These are phyloP conservation scores for Solanum virginianum DNA, from an alignment of 257 asterid species.

Conservation along the genomic window DNA sequence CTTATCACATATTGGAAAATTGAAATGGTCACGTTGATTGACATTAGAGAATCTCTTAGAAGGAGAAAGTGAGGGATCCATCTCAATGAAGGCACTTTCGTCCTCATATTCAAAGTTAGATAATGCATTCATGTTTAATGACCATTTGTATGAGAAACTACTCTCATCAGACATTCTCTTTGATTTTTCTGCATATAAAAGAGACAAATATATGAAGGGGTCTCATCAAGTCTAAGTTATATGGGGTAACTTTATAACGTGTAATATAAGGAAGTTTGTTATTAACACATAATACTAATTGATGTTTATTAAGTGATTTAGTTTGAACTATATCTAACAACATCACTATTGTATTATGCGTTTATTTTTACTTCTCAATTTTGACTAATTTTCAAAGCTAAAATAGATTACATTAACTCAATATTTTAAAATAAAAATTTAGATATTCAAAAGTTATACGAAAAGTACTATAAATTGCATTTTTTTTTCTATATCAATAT, in stretches of 20 bases:
- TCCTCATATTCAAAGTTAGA: slow-evolving; percentile 12
- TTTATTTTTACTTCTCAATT: too few relatives aligned
- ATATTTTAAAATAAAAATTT: too few relatives aligned
- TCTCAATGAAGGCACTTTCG: slow-evolving; percentile 63
- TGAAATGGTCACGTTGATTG: slow-evolving; percentile 48
- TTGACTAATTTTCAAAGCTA: too few relatives aligned
- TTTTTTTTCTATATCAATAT: too few relatives aligned
- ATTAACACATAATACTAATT: not conserved
- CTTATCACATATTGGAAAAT: slow-evolving; percentile 26
- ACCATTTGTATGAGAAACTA: slow-evolving; percentile 52
- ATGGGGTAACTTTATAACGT: not conserved
- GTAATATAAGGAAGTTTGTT: not conserved
- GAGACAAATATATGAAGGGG: not conserved
- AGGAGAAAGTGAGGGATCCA: slow-evolving; percentile 85
- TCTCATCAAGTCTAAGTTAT: not conserved
- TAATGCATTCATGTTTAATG: slow-evolving; percentile 15
- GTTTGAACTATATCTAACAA: too few relatives aligned
- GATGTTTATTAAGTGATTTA: too few relatives aligned
- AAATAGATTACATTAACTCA: too few relatives aligned
- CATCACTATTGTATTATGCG: too few relatives aligned
- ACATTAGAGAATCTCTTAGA: slow-evolving; percentile 59
- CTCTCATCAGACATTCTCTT: slow-evolving; percentile 10
- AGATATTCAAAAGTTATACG: too few relatives aligned
- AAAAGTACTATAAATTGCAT: too few relatives aligned
- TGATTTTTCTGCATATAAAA: not conserved